A percentile compares a stretch with the other conserved stretches of the same genome.
These are phyloP conservation scores for Sonneratia alba DNA, from an alignment of 345 rosid species.

Conservation along the genomic window DNA sequence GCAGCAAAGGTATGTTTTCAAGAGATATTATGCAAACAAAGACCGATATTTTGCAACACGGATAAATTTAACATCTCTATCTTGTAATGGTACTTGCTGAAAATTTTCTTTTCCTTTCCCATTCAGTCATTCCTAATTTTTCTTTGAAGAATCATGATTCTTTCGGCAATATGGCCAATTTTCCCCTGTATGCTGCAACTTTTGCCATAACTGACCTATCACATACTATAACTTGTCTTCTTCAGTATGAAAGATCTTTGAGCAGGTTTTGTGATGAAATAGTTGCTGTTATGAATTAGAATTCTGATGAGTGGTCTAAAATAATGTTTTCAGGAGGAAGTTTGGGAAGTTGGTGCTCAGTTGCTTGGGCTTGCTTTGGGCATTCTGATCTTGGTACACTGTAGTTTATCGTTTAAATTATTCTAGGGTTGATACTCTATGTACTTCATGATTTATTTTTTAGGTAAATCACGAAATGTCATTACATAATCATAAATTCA, in stretches of 20 bases:
- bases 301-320: neutral
- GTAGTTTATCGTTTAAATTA: neutral
- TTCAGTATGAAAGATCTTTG: neutral
- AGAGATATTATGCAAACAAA: no score
- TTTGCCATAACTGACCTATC: neutral
- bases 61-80: neutral
- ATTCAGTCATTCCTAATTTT: neutral
- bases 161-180: neutral
- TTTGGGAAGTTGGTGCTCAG: constrained; percentile 98
- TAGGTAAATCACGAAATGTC: constrained; percentile 11
- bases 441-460: neutral
- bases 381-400: constrained; percentile 66
- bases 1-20: constrained; percentile 75
- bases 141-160: neutral
- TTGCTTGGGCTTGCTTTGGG: constrained; percentile 82
- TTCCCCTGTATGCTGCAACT: neutral
- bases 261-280: neutral
- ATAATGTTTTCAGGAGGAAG: constrained; percentile 69
- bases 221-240: neutral
- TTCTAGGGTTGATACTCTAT: neutral
- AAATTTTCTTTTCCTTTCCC: neutral
- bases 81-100: neutral
- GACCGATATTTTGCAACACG: neutral
- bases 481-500: constrained; percentile 26
- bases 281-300: neutral